phyloP scores from a whole-genome alignment of 1,284 basidiomycete genomes.

The Microbotryum lychnidis-dioicae region DNA sequence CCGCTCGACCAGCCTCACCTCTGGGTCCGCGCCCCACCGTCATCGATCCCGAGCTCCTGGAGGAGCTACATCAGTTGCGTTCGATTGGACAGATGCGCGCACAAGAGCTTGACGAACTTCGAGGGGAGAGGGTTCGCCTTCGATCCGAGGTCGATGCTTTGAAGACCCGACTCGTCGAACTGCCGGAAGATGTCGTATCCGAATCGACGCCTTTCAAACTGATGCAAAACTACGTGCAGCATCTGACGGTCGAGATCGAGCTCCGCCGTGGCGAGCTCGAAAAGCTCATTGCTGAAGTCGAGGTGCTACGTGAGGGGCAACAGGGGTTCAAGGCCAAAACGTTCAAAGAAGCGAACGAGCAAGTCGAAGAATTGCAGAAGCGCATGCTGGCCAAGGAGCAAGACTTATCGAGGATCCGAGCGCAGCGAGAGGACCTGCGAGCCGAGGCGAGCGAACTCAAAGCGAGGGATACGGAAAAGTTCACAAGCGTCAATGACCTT shows the following conservation, averaged over 20 bases:
- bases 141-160: slow-evolving; percentile 27
- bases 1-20: no score
- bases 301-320: slow-evolving; percentile 31
- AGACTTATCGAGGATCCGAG: slow-evolving; percentile 68
- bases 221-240: slow-evolving; percentile 30
- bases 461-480: slow-evolving; percentile 57
- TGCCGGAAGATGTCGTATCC: slow-evolving; percentile 33
- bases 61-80: slow-evolving; percentile 7
- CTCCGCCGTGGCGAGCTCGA: slow-evolving; percentile 26
- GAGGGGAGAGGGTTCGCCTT: slow-evolving; percentile 17
- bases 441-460: slow-evolving; percentile 67
- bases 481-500: slow-evolving; percentile 60
- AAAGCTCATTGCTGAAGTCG: slow-evolving; percentile 27
- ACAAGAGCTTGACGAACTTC: slow-evolving; percentile 24
- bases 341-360: slow-evolving; percentile 28
- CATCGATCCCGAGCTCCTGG: background rate
- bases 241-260: slow-evolving; percentile 29
- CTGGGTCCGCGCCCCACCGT: no score
- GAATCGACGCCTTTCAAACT: slow-evolving; percentile 30
- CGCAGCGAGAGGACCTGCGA: slow-evolving; percentile 65
- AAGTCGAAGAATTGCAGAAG: slow-evolving; percentile 30
- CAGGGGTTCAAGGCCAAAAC: slow-evolving; percentile 26
- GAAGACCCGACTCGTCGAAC: slow-evolving; percentile 27
- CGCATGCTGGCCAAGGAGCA: slow-evolving; percentile 48
- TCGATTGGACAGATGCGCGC: slow-evolving; percentile 3